Percentiles rank a stretch among this genome's conserved stretches.
Evolutionary conservation across 805 yeast species (phyloP).

Genomic region (Suhomyces canberraensis): DNA sequence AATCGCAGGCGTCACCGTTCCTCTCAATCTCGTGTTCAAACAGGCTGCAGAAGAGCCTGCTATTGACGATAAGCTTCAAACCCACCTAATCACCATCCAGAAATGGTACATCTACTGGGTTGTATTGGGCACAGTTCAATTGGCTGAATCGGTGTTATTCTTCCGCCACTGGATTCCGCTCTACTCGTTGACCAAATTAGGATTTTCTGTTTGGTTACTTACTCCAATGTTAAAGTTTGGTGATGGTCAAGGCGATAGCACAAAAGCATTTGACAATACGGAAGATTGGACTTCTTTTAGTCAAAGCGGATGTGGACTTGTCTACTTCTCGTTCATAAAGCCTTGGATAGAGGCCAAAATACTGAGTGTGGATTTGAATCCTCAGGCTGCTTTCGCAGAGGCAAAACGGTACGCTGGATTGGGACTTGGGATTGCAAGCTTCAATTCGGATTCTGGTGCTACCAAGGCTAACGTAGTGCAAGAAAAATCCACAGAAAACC

Average conservation of each 20-base stretch:
- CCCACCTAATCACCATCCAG: conserved; percentile 27
- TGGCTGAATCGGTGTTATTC: conserved; percentile 42
- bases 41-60: conserved; percentile 7
- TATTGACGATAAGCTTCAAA: conserved; percentile 14
- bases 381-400: neutral
- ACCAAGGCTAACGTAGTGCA: neutral
- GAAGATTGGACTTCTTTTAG: conserved; percentile 28
- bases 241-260: neutral
- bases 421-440: neutral
- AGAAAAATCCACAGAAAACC: neutral
- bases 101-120: conserved; percentile 62
- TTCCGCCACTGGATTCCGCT: conserved; percentile 55
- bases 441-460: neutral
- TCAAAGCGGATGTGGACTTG: conserved; percentile 30
- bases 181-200: conserved; percentile 45
- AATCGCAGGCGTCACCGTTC: conserved; percentile 38
- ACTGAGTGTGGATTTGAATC: conserved; percentile 1
- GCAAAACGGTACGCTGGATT: conserved; percentile 1
- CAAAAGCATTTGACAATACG: conserved; percentile 8
- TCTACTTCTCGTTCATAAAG: conserved; percentile 23
- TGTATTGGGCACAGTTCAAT: conserved; percentile 43
- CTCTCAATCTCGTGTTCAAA: conserved; percentile 17
- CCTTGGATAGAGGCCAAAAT: conserved; percentile 25
- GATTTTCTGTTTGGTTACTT: conserved; percentile 59
- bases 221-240: conserved; percentile 34